phyloP scores from a whole-genome alignment of 2,329 filamentous ascomycete species.

The Blumeria graminis region DNA sequence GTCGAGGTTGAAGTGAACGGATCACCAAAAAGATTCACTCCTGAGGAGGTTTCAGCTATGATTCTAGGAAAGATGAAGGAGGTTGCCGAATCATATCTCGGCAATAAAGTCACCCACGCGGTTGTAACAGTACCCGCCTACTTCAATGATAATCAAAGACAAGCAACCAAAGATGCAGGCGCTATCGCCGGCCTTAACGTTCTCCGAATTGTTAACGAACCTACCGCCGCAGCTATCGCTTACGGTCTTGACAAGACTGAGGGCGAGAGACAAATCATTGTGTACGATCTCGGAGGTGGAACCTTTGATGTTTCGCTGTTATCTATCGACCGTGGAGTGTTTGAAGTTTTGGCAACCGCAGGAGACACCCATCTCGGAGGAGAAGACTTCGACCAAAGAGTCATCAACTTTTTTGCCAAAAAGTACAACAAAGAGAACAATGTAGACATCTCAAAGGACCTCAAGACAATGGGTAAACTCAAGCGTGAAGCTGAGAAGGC shows the following conservation, averaged over 20 bases:
- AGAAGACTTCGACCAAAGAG: conserved; percentile 95
- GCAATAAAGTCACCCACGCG: conserved; percentile 64
- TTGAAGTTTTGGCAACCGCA: conserved; percentile 82
- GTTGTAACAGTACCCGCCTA: conserved; percentile 91
- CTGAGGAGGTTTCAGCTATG: conserved; percentile 62
- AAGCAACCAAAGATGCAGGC: conserved; percentile 90
- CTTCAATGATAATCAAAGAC: conserved; percentile 96
- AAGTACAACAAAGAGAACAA: conserved; percentile 95
- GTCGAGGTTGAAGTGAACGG: conserved; percentile 51
- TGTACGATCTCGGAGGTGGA: conserved; percentile 85
- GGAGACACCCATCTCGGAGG: conserved; percentile 95
- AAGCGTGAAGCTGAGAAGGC: conserved; percentile 99
- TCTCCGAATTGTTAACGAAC: conserved; percentile 90
- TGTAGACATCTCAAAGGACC: conserved; percentile 80
- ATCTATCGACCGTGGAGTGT: conserved; percentile 76
- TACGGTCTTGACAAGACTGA: conserved; percentile 79
- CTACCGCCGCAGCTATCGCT: conserved; percentile 82
- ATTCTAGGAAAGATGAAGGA: conserved; percentile 70
- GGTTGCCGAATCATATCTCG: conserved; percentile 53
- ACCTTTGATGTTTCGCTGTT: conserved; percentile 88
- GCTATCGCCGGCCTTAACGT: conserved; percentile 82
- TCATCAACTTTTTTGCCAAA: conserved; percentile 94
- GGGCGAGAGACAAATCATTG: conserved; percentile 68
- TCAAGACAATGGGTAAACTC: conserved; percentile 97
- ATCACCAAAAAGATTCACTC: conserved; percentile 46